Conservation (phyloP, 1,284 basidiomycete species). For the Cutaneotrichosporon dermatis region DNA sequence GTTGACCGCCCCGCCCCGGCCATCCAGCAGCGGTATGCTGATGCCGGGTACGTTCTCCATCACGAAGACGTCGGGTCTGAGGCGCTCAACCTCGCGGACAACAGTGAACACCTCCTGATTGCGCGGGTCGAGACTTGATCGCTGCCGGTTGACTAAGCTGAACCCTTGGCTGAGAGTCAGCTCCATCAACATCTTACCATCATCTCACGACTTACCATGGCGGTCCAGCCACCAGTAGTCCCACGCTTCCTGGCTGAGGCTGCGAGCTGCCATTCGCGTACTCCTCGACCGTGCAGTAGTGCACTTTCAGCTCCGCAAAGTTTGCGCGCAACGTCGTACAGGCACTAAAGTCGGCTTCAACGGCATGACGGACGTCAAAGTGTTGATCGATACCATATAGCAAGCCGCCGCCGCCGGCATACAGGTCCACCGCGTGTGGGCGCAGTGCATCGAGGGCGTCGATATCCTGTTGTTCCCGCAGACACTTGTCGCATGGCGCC, state of each 20-base stretch:
- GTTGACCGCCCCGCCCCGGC: background rate
- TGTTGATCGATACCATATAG: conserved; percentile 18
- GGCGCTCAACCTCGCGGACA: conserved; percentile 18
- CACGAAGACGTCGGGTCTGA: conserved; percentile 26
- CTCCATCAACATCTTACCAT: background rate
- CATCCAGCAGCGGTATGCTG: conserved; percentile 13
- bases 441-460: background rate
- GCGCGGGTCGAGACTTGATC: conserved; percentile 16
- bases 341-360: conserved; percentile 22
- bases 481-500: background rate
- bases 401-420: conserved; percentile 35
- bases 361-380: conserved; percentile 23
- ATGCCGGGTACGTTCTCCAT: conserved; percentile 36
- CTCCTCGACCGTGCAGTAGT: background rate
- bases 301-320: background rate
- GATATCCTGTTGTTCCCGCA: background rate
- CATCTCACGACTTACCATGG: conserved; percentile 27
- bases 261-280: background rate
- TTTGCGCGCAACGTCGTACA: conserved; percentile 19
- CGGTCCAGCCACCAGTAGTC: conserved; percentile 24
- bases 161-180: conserved; percentile 29
- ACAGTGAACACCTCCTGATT: conserved; percentile 25
- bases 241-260: background rate
- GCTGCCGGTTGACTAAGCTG: conserved; percentile 23
- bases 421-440: conserved; percentile 26